Conservation (phyloP, 331 rosid species). For the Telfairia occidentalis region DNA sequence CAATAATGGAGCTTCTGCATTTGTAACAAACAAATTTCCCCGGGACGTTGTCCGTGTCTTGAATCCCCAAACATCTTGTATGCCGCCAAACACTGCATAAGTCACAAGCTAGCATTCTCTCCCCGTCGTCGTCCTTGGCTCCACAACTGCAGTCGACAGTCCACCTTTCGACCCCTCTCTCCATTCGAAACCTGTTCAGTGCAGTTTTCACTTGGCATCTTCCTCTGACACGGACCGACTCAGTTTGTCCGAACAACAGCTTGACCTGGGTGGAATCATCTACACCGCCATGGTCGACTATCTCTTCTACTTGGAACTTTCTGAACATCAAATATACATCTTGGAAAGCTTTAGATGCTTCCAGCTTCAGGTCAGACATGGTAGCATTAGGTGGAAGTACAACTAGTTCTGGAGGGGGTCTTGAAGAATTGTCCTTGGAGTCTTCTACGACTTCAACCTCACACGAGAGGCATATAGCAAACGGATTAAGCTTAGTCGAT, state of each 20-base stretch:
- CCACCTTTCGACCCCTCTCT: slow-evolving; percentile 90
- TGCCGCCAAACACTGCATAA: slow-evolving; percentile 79
- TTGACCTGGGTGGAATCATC: slow-evolving; percentile 64
- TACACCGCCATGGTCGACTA: slow-evolving; percentile 50
- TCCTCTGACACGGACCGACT: slow-evolving; percentile 49
- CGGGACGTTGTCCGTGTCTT: slow-evolving; percentile 52
- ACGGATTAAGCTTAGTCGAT: slow-evolving; percentile 18
- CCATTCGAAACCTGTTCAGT: slow-evolving; percentile 68
- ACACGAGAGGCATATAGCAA: slow-evolving; percentile 39
- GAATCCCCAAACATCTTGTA: slow-evolving; percentile 67
- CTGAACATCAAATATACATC: slow-evolving; percentile 63
- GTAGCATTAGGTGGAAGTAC: slow-evolving; percentile 52
- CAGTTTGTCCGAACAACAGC: slow-evolving; percentile 41
- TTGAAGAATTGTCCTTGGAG: slow-evolving; percentile 30
- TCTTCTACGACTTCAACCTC: slow-evolving; percentile 56
- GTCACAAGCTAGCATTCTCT: slow-evolving; percentile 92
- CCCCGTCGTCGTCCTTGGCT: slow-evolving; percentile 89
- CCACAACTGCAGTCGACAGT: slow-evolving; percentile 90
- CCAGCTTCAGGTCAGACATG: slow-evolving; percentile 52
- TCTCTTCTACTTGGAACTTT: slow-evolving; percentile 61
- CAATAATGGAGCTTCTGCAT: slow-evolving; percentile 26
- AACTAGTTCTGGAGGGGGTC: slow-evolving; percentile 54
- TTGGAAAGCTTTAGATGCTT: slow-evolving; percentile 69
- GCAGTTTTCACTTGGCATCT: slow-evolving; percentile 51
- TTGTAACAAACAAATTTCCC: slow-evolving; percentile 51